Evolutionary conservation across 768 basidiomycete species (phyloP).

Genomic region (Rickenella mellea): DNA sequence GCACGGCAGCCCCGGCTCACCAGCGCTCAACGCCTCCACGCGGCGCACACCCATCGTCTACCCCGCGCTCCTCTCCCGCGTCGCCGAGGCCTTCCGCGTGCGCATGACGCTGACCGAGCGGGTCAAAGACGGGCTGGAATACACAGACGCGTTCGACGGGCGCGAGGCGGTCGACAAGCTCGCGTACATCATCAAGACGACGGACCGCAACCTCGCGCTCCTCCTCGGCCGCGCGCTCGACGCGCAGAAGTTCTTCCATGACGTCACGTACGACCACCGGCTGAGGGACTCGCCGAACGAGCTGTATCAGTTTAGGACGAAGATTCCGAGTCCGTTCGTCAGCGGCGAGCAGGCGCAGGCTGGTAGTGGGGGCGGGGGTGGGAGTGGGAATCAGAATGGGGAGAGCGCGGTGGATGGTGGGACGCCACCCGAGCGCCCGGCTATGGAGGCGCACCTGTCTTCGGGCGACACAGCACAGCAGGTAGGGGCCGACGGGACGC

Average conservation of each 20-base stretch:
- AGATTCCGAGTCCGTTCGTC: constrained; percentile 76
- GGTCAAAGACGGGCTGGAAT: constrained; percentile 90
- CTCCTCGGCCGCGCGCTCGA: constrained; percentile 93
- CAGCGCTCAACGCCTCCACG: constrained; percentile 24
- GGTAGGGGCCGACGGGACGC: neutral
- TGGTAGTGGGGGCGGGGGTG: constrained; percentile 27
- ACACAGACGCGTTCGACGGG: constrained; percentile 94
- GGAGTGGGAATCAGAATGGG: constrained; percentile 9
- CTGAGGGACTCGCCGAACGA: constrained; percentile 82
- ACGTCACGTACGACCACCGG: constrained; percentile 97
- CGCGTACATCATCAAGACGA: constrained; percentile 96
- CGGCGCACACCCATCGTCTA: constrained; percentile 75
- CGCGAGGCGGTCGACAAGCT: constrained; percentile 96
- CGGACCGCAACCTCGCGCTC: constrained; percentile 90
- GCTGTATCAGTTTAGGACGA: constrained; percentile 87
- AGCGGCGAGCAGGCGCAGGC: constrained; percentile 53
- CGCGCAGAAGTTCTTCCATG: constrained; percentile 98
- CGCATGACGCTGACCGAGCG: constrained; percentile 71
- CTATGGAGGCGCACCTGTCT: neutral
- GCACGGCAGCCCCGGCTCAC: constrained; percentile 23
- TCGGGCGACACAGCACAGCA: constrained; percentile 1
- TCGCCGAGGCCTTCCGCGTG: constrained; percentile 87
- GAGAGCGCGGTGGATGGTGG: neutral
- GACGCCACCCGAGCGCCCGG: neutral
- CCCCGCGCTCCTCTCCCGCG: constrained; percentile 91